Conservation (phyloP, 2,329 filamentous ascomycete species). For the Knufia petricola region DNA sequence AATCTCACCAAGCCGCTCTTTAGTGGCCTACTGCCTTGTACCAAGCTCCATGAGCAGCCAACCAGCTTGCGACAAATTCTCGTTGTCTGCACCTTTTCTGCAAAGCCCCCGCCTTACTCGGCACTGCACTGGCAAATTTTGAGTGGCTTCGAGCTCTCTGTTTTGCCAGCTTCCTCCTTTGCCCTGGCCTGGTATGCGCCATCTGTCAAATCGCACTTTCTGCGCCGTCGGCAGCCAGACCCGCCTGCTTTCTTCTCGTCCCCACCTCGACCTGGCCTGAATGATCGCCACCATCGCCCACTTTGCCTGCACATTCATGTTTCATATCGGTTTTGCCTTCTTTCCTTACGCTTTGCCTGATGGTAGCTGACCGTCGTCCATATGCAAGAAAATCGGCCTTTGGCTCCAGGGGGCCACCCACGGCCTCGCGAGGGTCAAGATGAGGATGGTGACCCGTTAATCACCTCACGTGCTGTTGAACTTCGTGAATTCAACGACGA, state of each 20-base stretch:
- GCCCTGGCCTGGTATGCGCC: neutral
- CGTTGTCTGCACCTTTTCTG: neutral
- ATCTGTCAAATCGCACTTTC: neutral
- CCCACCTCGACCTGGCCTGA: neutral
- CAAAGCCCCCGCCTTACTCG: conserved; percentile 4
- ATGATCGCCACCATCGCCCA: neutral
- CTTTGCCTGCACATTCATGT: neutral
- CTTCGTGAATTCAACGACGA: conserved; percentile 9
- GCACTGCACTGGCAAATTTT: neutral
- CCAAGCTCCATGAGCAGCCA: neutral
- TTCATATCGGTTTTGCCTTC: neutral
- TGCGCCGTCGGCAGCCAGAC: neutral
- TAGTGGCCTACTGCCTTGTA: conserved; percentile 2
- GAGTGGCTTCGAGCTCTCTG: neutral
- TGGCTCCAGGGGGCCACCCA: neutral
- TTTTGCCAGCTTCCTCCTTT: neutral
- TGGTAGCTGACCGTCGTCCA: neutral
- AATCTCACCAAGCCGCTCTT: neutral
- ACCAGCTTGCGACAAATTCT: neutral
- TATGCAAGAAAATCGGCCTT: conserved; percentile 7
- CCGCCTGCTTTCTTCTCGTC: neutral
- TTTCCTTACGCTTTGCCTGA: conserved; percentile 1
- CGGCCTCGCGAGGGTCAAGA: conserved; percentile 8
- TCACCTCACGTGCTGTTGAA: conserved; percentile 8
- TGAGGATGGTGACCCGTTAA: conserved; percentile 8